Base-by-base conservation (phyloP, 2,329 filamentous ascomycete species). In the Diaporthe ilicicola region DNA sequence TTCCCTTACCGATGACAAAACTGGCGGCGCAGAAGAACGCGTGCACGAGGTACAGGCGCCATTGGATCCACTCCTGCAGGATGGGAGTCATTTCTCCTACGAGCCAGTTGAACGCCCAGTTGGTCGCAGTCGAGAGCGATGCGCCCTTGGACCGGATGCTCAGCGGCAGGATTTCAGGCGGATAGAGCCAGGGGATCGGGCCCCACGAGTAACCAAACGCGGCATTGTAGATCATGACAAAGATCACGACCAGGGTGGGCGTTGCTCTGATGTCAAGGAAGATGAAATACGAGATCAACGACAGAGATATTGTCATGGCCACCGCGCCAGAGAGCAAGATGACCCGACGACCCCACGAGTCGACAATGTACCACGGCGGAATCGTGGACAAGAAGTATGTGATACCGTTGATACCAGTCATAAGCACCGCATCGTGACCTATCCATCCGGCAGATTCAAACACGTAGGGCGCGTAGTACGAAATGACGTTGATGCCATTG, bases 401-500 rank as follows among this genome's bases (percentile, higher is more conserved):
- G 74, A 90, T 91, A 70, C 91, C 94, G 83, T 98, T 99, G 81
- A 98, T 94, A 69, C 96, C 96, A 8, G 96, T 97, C 96, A 98
- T 98, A 73, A 98, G 88, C 74, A 98, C 93, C 6, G 96, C 96
- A 71, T 94, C 88, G 75, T 95, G 94, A 34, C 95, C 96, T 69
- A 90, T 84, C 96, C 95, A 98, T n/a, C 96, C 95, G 46, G 96
- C 96, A 72, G 95, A 95, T 82, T 98, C 95, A 77, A 99, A 98
- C 19, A 98, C 95, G 69, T 97, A 90, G 0, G 96, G 96, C 1
- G 96, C 96, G 79, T 99, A 99, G 86, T 98, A 99, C 1, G 95
- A 98, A 74, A 99, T 99, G 79, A 99, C 96, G 82, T 99, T 99
- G 85, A 99, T 99, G 75, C 96, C 96, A 84, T 98, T 98, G 67